Base-by-base conservation (phyloP, 2,329 filamentous ascomycete genomes). In the Chaetomium strumarium region DNA sequence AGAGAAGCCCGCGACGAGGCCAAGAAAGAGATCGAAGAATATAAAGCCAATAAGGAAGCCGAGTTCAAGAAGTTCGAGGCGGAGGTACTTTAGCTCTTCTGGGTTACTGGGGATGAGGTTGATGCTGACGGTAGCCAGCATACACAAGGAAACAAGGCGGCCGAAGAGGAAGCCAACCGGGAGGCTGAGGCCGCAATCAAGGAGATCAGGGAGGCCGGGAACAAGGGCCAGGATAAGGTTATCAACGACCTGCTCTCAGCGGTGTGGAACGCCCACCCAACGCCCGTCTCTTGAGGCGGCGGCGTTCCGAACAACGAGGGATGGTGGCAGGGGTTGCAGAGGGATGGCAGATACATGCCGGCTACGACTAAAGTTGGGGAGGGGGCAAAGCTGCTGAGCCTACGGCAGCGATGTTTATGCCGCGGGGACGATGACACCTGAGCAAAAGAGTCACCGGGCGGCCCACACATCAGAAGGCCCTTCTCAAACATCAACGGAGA, bases 11-110 rank as follows among this genome's bases (percentile, higher is more conserved):
- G 92, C 68, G 84, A 88, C 67, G 93, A 99, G 73, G 93, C 93
- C 58, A 95, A 96, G 75, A 95, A 95, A 75, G 92, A 99, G 72
- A 96, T 99, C 66, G 88, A 96, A 61, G 86, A 90, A 52, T 97
- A 99, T 78, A 84, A 85, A 69, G 81, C 85, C 66, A 75, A 85
- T 64, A 99, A 96, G 77, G 93, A 99, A 67, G 81, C 88, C 34
- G 92, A 97, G 72, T 97, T 90, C 77, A 92, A 93, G 78, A 86
- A 87, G 68, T 97, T 95, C 66, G 90, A 97, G 77, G 80, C 89
- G 58, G 76, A 82, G 75, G 78, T 80, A 68, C 43, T 66, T 29
- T 1, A 3, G 31, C 4, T 11, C 13, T 16, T 6, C 1, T 29
- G 20, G 16, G 5, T 10, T n/a, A 11, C 9, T 29, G 12, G n/a